phyloP scores from a whole-genome alignment of 2,329 filamentous ascomycete species.

The Aspergillaceae sp. region DNA sequence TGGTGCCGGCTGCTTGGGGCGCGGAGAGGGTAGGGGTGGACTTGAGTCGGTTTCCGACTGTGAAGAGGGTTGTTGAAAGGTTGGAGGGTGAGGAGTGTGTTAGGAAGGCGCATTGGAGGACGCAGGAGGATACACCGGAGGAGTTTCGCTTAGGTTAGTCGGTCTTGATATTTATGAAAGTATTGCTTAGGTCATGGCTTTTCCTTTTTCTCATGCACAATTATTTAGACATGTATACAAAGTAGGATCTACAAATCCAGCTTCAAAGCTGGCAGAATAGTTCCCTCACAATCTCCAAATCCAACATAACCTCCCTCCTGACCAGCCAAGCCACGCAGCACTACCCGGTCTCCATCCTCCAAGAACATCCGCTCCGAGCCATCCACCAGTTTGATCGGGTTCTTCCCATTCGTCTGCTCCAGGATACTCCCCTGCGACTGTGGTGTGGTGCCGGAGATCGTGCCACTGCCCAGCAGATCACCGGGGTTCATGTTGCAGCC shows the following conservation, averaged over 20 bases:
- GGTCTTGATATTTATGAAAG: too few relatives aligned
- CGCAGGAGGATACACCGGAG: constrained; percentile 47
- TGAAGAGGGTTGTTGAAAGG: constrained; percentile 39
- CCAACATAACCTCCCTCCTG: constrained; percentile 61
- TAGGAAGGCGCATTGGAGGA: constrained; percentile 45
- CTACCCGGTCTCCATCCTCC: constrained; percentile 64
- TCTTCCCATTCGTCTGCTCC: constrained; percentile 65
- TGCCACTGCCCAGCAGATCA: constrained; percentile 69
- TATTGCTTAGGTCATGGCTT: background rate
- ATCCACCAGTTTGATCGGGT: constrained; percentile 50
- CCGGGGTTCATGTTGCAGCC: constrained; percentile 67
- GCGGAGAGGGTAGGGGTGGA: constrained; percentile 50
- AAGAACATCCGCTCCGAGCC: constrained; percentile 63
- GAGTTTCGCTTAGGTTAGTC: constrained; percentile 24
- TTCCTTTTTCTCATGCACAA: background rate
- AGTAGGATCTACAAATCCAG: constrained; percentile 9
- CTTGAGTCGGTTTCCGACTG: constrained; percentile 40
- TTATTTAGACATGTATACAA: constrained; percentile 1
- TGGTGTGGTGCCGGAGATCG: constrained; percentile 58
- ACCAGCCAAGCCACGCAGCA: constrained; percentile 58
- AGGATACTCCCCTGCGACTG: constrained; percentile 59
- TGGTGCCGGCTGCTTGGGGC: constrained; percentile 52
- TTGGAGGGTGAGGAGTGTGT: constrained; percentile 46
- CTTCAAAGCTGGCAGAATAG: constrained; percentile 44
- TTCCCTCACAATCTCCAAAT: constrained; percentile 65